Conservation (phyloP, 768 basidiomycete genomes). For the Russula ochroleuca region DNA sequence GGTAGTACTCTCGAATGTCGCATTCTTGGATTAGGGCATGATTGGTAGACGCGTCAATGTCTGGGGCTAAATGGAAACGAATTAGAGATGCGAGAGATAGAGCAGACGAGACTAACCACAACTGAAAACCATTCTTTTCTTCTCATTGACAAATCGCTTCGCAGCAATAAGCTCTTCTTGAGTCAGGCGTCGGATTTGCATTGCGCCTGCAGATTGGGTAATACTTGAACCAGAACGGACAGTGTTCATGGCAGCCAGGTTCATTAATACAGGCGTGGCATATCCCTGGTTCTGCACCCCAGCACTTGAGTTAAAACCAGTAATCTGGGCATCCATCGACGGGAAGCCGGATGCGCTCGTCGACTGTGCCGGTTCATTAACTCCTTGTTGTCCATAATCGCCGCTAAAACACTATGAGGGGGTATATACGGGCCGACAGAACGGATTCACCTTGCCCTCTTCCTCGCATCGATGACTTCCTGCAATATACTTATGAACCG, state of each 20-base stretch:
- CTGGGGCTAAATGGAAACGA: neutral
- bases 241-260: neutral
- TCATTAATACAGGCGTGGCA: too few relatives aligned
- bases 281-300: slow-evolving; percentile 4
- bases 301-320: neutral
- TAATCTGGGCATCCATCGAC: neutral
- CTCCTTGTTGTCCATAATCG: slow-evolving; percentile 2
- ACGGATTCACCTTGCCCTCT: neutral
- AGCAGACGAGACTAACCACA: neutral
- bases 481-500: neutral
- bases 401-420: slow-evolving; percentile 10
- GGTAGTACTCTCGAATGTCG: slow-evolving; percentile 14
- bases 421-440: neutral
- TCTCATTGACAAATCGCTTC: slow-evolving; percentile 7
- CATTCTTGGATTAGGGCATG: neutral
- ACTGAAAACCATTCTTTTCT: slow-evolving; percentile 1
- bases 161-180: neutral
- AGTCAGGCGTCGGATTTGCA: neutral
- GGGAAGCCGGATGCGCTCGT: neutral
- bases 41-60: neutral
- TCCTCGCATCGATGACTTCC: slow-evolving; percentile 1
- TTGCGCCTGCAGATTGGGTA: too few relatives aligned
- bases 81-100: neutral
- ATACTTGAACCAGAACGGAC: neutral
- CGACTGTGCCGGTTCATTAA: slow-evolving; percentile 4